phyloP scores from a whole-genome alignment of 148 eudicot genomes.

The Fagopyrum homotropicum region DNA sequence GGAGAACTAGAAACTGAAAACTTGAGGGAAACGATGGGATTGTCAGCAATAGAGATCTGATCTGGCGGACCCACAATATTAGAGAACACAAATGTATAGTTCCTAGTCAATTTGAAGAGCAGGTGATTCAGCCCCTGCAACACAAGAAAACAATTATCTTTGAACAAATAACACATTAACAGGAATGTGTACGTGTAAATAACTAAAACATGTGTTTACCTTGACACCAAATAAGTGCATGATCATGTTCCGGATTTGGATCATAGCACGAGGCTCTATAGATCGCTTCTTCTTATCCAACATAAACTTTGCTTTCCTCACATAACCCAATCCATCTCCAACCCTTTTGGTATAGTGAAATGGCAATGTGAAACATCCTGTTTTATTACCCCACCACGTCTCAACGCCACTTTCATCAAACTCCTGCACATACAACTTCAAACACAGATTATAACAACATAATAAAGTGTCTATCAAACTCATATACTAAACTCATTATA shows the following conservation, averaged over 20 bases:
- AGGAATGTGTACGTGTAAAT: too few species aligned
- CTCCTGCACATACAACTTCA: too few species aligned
- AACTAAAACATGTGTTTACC: background rate
- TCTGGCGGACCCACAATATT: background rate
- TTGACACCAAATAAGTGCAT: background rate
- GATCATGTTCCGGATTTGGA: background rate
- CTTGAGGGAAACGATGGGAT: background rate
- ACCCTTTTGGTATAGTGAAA: background rate
- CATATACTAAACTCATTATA: too few species aligned
- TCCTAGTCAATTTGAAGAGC: background rate
- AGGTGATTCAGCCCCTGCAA: background rate
- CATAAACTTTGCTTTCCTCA: slow-evolving; percentile 15
- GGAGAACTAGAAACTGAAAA: background rate
- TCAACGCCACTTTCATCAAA: background rate
- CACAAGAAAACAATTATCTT: background rate
- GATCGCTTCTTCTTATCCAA: slow-evolving; percentile 23
- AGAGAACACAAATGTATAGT: background rate
- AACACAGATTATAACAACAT: too few species aligned
- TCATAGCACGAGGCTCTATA: slow-evolving; percentile 11
- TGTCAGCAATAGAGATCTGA: background rate
- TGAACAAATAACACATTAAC: too few species aligned
- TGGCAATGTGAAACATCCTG: slow-evolving; percentile 12
- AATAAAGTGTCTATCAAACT: too few species aligned
- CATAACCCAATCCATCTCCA: slow-evolving; percentile 9
- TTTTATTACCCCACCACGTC: slow-evolving; percentile 18